Conservation (phyloP, 2,329 filamentous ascomycete genomes). For the Fonsecaea nubica region DNA sequence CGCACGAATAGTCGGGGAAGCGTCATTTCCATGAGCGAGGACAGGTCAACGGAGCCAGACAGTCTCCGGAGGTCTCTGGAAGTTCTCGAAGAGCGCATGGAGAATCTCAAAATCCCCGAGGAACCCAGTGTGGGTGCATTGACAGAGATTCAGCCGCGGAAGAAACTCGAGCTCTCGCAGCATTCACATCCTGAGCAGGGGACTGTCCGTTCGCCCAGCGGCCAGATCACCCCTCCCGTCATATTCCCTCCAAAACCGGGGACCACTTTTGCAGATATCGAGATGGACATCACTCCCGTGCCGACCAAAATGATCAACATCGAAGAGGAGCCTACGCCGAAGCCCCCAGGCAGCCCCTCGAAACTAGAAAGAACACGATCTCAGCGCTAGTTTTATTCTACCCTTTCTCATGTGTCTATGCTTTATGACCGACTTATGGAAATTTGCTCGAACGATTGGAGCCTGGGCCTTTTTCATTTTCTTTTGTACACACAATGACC, state of each 20-base stretch:
- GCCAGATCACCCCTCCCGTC: slow-evolving; percentile 59
- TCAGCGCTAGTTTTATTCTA: slow-evolving; percentile 24
- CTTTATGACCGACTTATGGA: slow-evolving; percentile 28
- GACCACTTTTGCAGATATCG: slow-evolving; percentile 48
- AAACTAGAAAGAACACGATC: slow-evolving; percentile 15
- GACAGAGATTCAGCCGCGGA: slow-evolving; percentile 39
- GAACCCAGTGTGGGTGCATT: slow-evolving; percentile 31
- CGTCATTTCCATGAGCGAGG: slow-evolving; percentile 59
- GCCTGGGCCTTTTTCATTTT: slow-evolving; percentile 24
- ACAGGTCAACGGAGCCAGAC: slow-evolving; percentile 46
- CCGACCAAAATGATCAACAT: slow-evolving; percentile 34
- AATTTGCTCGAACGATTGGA: slow-evolving; percentile 28
- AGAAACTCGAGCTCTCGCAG: slow-evolving; percentile 32
- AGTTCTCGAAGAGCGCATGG: slow-evolving; percentile 44
- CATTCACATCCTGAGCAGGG: slow-evolving; percentile 43
- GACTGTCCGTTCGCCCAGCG: slow-evolving; percentile 29
- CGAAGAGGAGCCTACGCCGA: slow-evolving; percentile 36
- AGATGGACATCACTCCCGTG: slow-evolving; percentile 43
- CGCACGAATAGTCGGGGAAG: slow-evolving; percentile 93
- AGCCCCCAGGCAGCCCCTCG: slow-evolving; percentile 28
- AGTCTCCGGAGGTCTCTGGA: slow-evolving; percentile 41
- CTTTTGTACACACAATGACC: slow-evolving; percentile 34
- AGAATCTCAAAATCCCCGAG: slow-evolving; percentile 40
- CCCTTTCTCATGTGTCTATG: slow-evolving; percentile 31
- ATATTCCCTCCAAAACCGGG: slow-evolving; percentile 57